Base-by-base conservation (phyloP, 2,329 filamentous ascomycete species). In the Rhinocladiella mackenziei region DNA sequence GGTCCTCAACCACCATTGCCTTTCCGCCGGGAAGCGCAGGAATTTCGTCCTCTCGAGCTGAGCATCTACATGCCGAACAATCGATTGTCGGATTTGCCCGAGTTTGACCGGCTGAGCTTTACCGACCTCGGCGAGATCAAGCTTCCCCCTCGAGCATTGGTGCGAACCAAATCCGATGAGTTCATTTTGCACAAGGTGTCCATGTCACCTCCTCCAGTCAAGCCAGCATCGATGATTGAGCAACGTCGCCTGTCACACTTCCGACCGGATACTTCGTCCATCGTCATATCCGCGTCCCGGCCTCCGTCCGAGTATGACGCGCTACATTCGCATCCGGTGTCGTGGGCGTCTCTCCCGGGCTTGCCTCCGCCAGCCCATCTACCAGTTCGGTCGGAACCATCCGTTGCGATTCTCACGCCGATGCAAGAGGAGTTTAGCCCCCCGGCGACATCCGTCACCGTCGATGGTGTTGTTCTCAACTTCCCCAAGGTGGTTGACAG, bases 1-100 rank as follows among this genome's bases (percentile, higher is more conserved):
- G 62, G 59, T 7, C 71, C 71, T 6, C 56, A 22, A 22, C 50
- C 48, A 10, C 38, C 43, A 8, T 11, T 53, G 18, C 54, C 54
- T 5, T 38, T 53, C 18, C 52, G 51, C 10, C 35, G 51, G 30
- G 26, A 43, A 7, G 51, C 47, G 13, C 51, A 52, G 14, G 48
- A 52, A 10, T 72, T 66, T 51, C 57, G 63, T 23, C 70, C 69
- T 3, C 58, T 73, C n/a, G 64, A 73, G 55, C 59, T 73, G 34
- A 72, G 64, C 53, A 72, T 74, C 40, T 65, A 71, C 54, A 56
- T 62, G 39, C 62, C 66, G n/a, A 63, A 63, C 28, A 68, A 70
- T 54, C 60, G 62, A 44, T 56, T 73, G 10, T 68, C 70, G 19
- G 62, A 69, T 44, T 60, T 74, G 20, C 70, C 70, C 14, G 59